These are phyloP conservation scores for Alternaria consortialis DNA, from an alignment of 2,329 filamentous ascomycete species.

Conservation along the genomic window DNA sequence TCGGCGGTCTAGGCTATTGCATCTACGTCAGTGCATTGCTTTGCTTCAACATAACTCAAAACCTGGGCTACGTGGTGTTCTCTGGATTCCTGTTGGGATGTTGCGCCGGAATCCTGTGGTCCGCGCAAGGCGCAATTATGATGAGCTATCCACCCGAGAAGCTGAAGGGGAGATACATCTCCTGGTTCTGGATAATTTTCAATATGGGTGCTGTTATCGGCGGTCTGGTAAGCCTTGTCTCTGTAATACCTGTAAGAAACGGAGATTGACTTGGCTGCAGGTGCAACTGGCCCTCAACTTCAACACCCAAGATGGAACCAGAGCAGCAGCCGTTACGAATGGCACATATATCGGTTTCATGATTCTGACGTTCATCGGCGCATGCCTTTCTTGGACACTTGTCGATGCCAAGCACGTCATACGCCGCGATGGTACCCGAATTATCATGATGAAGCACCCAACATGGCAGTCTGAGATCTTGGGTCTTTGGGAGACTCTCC, in stretches of 20 bases:
- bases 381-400: conserved; percentile 72
- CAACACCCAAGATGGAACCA: conserved; percentile 53
- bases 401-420: conserved; percentile 74
- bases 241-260: neutral
- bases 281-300: conserved; percentile 75
- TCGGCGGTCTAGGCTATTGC: conserved; percentile 78
- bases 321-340: conserved; percentile 63
- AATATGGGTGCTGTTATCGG: conserved; percentile 89
- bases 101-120: conserved; percentile 80
- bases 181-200: conserved; percentile 92
- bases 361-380: conserved; percentile 77
- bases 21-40: conserved; percentile 75
- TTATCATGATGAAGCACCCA: conserved; percentile 87
- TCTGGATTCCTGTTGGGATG: conserved; percentile 76
- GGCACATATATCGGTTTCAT: conserved; percentile 86
- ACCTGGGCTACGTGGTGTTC: conserved; percentile 75
- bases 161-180: conserved; percentile 84
- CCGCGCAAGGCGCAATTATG: conserved; percentile 82
- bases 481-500: conserved; percentile 76
- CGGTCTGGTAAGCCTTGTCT: conserved; percentile 61
- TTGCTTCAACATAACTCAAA: conserved; percentile 71
- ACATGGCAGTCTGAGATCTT: conserved; percentile 79
- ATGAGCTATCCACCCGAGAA: conserved; percentile 84
- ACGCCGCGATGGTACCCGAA: conserved; percentile 75
- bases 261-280: conserved; percentile 36